Base-by-base conservation (phyloP, 1,139 yeast species). In the Hansenula sp. region DNA sequence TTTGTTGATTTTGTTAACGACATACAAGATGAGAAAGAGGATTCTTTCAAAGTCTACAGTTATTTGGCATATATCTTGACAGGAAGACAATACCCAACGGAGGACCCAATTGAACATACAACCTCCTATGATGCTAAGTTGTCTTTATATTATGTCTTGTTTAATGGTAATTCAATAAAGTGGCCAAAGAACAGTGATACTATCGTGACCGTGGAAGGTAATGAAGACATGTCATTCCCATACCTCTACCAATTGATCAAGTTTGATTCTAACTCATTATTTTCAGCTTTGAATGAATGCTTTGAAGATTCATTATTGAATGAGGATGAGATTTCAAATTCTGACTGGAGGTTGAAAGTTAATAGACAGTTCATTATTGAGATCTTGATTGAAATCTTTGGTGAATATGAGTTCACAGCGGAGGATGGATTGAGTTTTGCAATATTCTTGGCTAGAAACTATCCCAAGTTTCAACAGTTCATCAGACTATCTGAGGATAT, bases 51-150 rank as follows among this genome's bases (percentile, higher is more conserved):
- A 49, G 77, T 79, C 0, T 86, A 69, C 52, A 69, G 81, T 0
- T 89, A 84, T 57, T 61, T 89, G 52, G 76, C 91, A 0, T 84
- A 81, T 55, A 69, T 81, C 16, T 66, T 88, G 33, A 85, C 94
- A 0, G 94, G 96, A 1, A 68, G 93, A 42, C 84, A 82, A 47
- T 89, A 82, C 57, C 96, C 96, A 0, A 83, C 88, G 0, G 96
- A 86, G 15, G 63, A 71, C 30, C 63, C 62, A 21, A 71, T 84
- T 31, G 68, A 62, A 52, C 33, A 58, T 50, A 31, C 63, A 49
- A 47, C 47, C 2, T 58, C 67, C 4, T 48, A 52, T 0, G 44
- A 52, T 2, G 84, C 87, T 0, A 79, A 80, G 49, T 55, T 67
- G 7, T 65, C 70, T 16, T 57, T 86, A 0, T 81, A 82, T 51